These are phyloP conservation scores for Umbelopsis isabellina DNA, from an alignment of 192 early-diverging fungal genomes.

Conservation along the genomic window DNA sequence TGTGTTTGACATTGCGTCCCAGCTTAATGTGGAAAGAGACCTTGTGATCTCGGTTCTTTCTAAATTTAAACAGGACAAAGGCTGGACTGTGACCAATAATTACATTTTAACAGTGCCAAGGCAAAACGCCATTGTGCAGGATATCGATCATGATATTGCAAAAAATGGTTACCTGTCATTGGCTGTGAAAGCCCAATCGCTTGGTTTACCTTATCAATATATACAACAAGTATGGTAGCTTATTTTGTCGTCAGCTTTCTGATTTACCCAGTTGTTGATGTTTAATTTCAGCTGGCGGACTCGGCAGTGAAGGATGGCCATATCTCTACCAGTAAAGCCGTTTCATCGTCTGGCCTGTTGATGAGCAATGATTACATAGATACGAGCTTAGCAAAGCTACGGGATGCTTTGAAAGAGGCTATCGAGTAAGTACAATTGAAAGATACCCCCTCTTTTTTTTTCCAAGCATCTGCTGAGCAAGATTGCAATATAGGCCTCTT, in stretches of 20 bases:
- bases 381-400: neutral
- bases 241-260: neutral
- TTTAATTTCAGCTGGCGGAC: slow-evolving; percentile 7
- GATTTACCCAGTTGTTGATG: neutral
- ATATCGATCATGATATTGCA: neutral
- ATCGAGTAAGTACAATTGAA: neutral
- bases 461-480: neutral
- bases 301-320: neutral
- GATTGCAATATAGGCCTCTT: neutral
- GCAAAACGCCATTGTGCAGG: neutral
- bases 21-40: neutral
- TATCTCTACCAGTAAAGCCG: neutral
- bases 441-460: neutral
- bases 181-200: slow-evolving; percentile 5
- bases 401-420: neutral
- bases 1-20: neutral
- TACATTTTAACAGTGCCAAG: neutral
- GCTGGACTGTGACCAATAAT: slow-evolving; percentile 8
- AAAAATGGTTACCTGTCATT: neutral
- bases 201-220: slow-evolving; percentile 10
- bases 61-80: neutral
- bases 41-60: neutral
- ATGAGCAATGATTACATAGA: neutral
- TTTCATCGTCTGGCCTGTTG: neutral
- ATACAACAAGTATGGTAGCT: neutral